These are phyloP conservation scores for Citrus mangshanensis DNA, from an alignment of 345 rosid species.

Conservation along the genomic window DNA sequence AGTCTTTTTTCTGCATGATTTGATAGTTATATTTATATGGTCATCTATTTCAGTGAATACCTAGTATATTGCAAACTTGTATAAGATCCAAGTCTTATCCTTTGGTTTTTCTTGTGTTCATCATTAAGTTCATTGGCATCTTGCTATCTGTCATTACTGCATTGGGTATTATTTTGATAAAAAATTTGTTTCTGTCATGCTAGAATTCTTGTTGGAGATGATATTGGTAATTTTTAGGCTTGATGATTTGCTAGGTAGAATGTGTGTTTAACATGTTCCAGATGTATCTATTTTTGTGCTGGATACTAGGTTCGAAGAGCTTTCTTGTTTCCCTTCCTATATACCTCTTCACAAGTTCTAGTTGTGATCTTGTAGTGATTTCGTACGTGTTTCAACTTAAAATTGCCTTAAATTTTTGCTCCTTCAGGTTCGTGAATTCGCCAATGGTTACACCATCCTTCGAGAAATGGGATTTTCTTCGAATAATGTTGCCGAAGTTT, in stretches of 20 bases:
- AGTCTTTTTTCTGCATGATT: background rate
- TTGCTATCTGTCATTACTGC: background rate
- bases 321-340: background rate
- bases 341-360: background rate
- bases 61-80: background rate
- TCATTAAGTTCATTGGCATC: background rate
- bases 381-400: background rate
- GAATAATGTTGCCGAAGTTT: conserved; percentile 55
- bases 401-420: background rate
- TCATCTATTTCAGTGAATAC: background rate
- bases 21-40: background rate
- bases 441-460: conserved; percentile 47
- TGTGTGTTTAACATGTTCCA: background rate
- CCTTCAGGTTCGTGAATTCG: conserved; percentile 67
- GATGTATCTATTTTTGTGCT: background rate
- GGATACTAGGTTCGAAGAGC: background rate
- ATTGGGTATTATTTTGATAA: background rate
- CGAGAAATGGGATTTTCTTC: conserved; percentile 88
- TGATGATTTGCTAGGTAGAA: background rate
- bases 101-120: background rate
- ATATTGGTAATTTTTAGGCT: background rate
- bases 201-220: background rate
- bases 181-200: background rate
- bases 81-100: background rate
- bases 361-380: background rate